Conservation (phyloP, 495 filamentous ascomycete species). For the Talaromyces thailandensis region DNA sequence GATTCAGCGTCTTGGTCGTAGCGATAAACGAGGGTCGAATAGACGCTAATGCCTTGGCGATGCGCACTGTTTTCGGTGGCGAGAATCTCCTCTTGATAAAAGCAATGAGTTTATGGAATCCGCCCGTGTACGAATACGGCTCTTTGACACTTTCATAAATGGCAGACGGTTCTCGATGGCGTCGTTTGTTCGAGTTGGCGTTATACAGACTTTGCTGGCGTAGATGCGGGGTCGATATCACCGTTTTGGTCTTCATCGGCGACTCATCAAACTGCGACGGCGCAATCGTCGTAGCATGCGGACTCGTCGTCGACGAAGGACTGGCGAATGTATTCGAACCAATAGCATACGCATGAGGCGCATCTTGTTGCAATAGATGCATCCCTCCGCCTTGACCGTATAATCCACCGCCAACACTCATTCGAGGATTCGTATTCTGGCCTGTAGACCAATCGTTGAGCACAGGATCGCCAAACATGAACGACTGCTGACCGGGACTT, state of each 20-base stretch:
- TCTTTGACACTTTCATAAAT: slow-evolving; percentile 85
- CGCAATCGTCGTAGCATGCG: slow-evolving; percentile 30
- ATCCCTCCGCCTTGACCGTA: slow-evolving; percentile 31
- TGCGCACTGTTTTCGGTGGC: slow-evolving; percentile 57
- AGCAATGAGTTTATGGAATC: slow-evolving; percentile 83
- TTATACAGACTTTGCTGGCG: slow-evolving; percentile 41
- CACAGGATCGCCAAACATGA: slow-evolving; percentile 39
- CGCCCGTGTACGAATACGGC: slow-evolving; percentile 81
- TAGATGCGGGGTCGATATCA: slow-evolving; percentile 33
- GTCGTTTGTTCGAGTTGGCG: slow-evolving; percentile 31
- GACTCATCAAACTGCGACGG: slow-evolving; percentile 19
- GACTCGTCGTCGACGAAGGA: slow-evolving; percentile 43
- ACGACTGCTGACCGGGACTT: slow-evolving; percentile 34
- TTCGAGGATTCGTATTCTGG: slow-evolving; percentile 29
- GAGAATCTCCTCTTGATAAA: slow-evolving; percentile 70
- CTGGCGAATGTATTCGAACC: slow-evolving; percentile 57
- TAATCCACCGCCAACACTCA: slow-evolving; percentile 29
- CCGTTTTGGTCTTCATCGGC: slow-evolving; percentile 16
- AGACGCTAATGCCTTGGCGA: slow-evolving; percentile 77
- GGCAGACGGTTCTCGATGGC: slow-evolving; percentile 63
- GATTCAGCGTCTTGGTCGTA: slow-evolving; percentile 71
- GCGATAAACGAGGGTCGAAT: slow-evolving; percentile 91
- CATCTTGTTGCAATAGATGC: slow-evolving; percentile 39
- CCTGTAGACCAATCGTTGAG: slow-evolving; percentile 38
- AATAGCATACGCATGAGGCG: slow-evolving; percentile 63